A percentile compares a stretch with the other conserved stretches of the same genome.
phyloP scores from a whole-genome alignment of 1,284 basidiomycete species.

The Ustanciosporium gigantosporum region DNA sequence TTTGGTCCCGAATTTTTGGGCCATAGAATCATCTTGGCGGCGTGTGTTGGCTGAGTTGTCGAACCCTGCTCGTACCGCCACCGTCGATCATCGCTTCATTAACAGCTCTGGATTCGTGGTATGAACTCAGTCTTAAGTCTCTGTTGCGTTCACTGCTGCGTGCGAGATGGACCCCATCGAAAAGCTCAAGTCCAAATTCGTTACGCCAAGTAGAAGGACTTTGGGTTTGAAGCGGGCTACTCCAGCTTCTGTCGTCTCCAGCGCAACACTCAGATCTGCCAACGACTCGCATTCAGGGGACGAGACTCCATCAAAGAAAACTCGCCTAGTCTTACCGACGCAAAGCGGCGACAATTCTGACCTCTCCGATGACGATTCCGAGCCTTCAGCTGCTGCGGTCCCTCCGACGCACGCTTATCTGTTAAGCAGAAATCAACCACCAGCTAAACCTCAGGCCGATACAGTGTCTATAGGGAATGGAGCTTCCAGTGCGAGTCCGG shows the following conservation, averaged over 20 bases:
- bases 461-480: too few relatives aligned
- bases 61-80: too few relatives aligned
- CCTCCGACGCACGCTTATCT: constrained; percentile 23
- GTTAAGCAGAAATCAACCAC: constrained; percentile 11
- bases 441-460: background rate
- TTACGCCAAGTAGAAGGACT: background rate
- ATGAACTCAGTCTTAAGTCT: too few relatives aligned
- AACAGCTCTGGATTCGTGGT: too few relatives aligned
- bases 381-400: background rate
- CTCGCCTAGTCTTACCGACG: constrained; percentile 26
- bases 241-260: too few relatives aligned
- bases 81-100: too few relatives aligned
- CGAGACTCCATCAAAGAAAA: constrained; percentile 7
- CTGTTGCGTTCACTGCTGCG: too few relatives aligned
- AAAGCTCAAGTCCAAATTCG: constrained; percentile 12
- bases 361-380: background rate
- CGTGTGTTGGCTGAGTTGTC: too few relatives aligned
- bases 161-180: constrained; percentile 9
- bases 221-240: background rate
- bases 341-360: constrained; percentile 8
- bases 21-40: too few relatives aligned
- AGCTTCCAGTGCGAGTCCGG: too few relatives aligned
- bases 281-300: background rate
- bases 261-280: background rate
- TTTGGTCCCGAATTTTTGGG: too few relatives aligned